Evolutionary conservation across 768 basidiomycete species (phyloP), one percentile per base, ranked within the genome.

Genomic region (Strobilomyces confusus): DNA sequence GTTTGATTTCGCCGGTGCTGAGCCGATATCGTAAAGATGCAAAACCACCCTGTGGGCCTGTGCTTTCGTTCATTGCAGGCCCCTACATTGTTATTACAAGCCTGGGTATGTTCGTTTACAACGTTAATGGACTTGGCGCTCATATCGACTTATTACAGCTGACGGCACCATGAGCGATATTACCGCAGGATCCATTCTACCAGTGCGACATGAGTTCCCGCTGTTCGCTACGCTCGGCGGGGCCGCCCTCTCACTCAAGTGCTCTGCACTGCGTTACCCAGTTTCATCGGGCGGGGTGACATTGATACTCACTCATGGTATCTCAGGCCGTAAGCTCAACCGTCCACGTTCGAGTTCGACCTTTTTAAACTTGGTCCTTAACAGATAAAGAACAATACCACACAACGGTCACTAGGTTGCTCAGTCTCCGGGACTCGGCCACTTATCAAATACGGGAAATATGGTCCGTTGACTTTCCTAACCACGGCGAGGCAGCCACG

Each of bases 391-490:
- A 69, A 54, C 50, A 60, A 32, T 72, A 66, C 40, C 64, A 70
- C 19, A 41, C 55, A 4, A 14, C 55, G 32, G 51, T 70, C 13
- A 43, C 49, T 8, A 55, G 56, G 7, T 22, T 69, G 7, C 59
- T 70, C 36, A 37, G 37, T 29, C 51, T 55, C 44, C 44, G 44
- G 12, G 40, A 53, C 19, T 42, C 17, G 8, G 54, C 58, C 4
- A 49, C 57, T 3, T 65, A 60, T 32, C 56, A 49, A 25, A 62
- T 72, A 19, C 59, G 63, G 3, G 70, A 72, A 42, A 63, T 73
- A 50, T 72, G 70, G 70, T 61, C 66, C 3, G 55, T 73, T 3
- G 71, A 72, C 47, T 61, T 70, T 49, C 73, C 70, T 1, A 72
- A 72, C 47, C 71, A 72, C 30, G 71, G 72, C 6, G 63, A 73